Base-by-base conservation (phyloP, 148 eudicot species). In the Suaeda aralocaspica region DNA sequence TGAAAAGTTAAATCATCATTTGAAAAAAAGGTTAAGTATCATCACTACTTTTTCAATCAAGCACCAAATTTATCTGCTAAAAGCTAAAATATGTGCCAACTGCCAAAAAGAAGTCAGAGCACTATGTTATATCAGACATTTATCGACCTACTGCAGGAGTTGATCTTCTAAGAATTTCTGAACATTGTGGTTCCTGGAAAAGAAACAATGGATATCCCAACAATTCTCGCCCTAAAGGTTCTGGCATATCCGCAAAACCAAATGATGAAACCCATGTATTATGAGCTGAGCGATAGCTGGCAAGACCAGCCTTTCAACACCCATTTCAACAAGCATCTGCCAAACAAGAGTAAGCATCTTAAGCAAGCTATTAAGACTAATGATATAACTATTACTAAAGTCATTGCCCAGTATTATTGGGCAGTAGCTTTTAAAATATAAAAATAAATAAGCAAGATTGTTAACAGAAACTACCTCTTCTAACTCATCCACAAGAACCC, bases 241-340 rank as follows among this genome's bases (percentile, higher is more conserved):
- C 69, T 57, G 82, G 69, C 81, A 82, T 77, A 61, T 79, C 80
- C 5, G 77, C 51, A 67, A 84, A 84, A 25, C 82, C 88, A 67
- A 84, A 84, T n/a, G 83, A 72, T 11, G 81, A 63, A 49, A 77
- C 81, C 88, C 88, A 84, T 11, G 83, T 79, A 29, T 84, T 64
- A 39, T 75, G 22, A 82, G 78, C 69, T 76, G 72, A 63, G 85
- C 78, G 46, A 80, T 80, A 55, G 82, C 88, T 42, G 88, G 88
- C 66, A 84, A 78, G 10, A 84, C 88, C 69, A 84, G 66, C 45
- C 74, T 82, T 68, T 84, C 84, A 45, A 84, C 80, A 16, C 88
- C 85, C 77, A 84, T 9, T 50, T 80, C 82, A 39, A 76, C 72
- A 66, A 84, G 85, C 78, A 79, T 82, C 88, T 84, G 80, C 64